Conservation (phyloP, 1,284 basidiomycete species). For the Marasmius oreades region DNA sequence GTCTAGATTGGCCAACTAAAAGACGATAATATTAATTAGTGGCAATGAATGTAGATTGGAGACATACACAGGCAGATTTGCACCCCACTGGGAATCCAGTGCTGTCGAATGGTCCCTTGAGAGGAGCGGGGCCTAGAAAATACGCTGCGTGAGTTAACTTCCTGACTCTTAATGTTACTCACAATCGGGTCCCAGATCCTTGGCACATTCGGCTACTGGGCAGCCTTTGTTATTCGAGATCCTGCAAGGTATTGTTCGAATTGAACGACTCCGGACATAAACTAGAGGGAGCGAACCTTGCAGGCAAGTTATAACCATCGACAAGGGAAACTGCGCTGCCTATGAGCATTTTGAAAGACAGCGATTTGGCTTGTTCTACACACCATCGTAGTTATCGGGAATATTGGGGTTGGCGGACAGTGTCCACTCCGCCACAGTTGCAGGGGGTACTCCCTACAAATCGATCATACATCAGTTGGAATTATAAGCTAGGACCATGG, state of each 20-base stretch:
- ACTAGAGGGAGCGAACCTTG: constrained; percentile 19
- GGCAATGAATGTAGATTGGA: background rate
- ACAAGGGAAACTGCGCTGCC: constrained; percentile 37
- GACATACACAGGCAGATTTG: constrained; percentile 47
- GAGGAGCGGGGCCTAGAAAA: constrained; percentile 40
- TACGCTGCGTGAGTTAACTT: background rate
- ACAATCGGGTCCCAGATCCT: constrained; percentile 34
- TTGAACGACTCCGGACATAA: background rate
- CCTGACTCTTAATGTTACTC: background rate
- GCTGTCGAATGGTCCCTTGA: constrained; percentile 53
- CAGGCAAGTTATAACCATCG: constrained; percentile 56
- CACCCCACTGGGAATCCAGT: constrained; percentile 57
- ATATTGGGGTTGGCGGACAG: constrained; percentile 29
- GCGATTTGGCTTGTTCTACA: constrained; percentile 5
- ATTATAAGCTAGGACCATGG: background rate
- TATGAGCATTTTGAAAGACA: background rate
- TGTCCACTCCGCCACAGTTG: constrained; percentile 54
- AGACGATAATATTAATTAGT: background rate
- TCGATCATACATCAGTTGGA: background rate
- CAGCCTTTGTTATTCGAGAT: constrained; percentile 41
- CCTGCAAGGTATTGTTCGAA: constrained; percentile 24
- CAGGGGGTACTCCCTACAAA: constrained; percentile 48
- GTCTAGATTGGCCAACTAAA: constrained; percentile 41
- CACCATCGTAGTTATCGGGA: constrained; percentile 42
- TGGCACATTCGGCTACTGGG: constrained; percentile 35